Conservation (phyloP, 129 eudicot species). For the Flaveria trinervia region DNA sequence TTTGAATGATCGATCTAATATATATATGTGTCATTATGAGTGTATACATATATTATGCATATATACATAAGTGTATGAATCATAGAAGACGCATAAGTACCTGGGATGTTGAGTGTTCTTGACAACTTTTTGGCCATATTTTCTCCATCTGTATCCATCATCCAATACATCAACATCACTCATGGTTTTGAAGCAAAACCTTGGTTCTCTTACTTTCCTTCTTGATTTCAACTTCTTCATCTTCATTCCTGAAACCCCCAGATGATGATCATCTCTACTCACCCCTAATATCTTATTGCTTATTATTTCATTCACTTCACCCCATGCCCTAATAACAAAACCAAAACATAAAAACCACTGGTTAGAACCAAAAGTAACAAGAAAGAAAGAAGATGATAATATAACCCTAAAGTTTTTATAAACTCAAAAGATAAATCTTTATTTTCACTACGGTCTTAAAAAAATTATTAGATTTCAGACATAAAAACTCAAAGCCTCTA, state of each 20-base stretch:
- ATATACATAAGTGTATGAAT: not conserved
- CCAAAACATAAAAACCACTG: not conserved
- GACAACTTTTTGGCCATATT: constrained; percentile 92
- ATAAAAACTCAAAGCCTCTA: too few relatives aligned
- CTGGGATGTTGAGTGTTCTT: constrained; percentile 93
- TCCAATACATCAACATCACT: constrained; percentile 89
- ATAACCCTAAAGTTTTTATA: not conserved
- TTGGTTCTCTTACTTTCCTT: constrained; percentile 86
- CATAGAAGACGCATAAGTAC: constrained; percentile 27
- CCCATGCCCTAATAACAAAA: constrained; percentile 62
- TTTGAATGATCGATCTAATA: not conserved
- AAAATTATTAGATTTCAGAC: too few relatives aligned
- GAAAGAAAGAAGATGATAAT: not conserved
- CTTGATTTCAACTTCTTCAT: constrained; percentile 77
- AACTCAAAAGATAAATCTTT: too few relatives aligned
- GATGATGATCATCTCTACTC: constrained; percentile 32
- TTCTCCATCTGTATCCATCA: constrained; percentile 90
- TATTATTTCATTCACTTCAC: constrained; percentile 51
- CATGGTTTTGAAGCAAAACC: constrained; percentile 90
- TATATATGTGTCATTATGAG: not conserved
- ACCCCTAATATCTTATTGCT: constrained; percentile 44
- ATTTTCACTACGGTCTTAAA: too few relatives aligned
- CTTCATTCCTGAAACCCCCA: constrained; percentile 55
- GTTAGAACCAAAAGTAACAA: not conserved
- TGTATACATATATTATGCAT: not conserved